These are phyloP conservation scores for Candida ulmi DNA, from an alignment of 805 yeast genomes.

Conservation along the genomic window DNA sequence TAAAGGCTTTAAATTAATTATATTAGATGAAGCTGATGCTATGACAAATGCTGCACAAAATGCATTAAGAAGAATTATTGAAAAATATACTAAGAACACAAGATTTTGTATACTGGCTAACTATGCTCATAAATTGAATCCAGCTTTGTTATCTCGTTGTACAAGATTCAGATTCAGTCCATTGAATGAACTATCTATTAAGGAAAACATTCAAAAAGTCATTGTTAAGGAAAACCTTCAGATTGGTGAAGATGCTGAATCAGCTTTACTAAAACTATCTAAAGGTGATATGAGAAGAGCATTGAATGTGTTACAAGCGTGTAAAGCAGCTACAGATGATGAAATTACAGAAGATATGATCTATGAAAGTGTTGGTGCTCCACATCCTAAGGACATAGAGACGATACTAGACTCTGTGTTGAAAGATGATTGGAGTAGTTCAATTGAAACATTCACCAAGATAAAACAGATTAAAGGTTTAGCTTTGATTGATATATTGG, in stretches of 20 bases:
- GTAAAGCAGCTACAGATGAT: constrained; percentile 69
- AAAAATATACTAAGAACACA: constrained; percentile 90
- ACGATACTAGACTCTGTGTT: constrained; percentile 69
- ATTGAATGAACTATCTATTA: constrained; percentile 59
- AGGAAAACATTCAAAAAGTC: constrained; percentile 62
- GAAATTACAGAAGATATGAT: constrained; percentile 70
- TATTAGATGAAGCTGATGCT: constrained; percentile 96
- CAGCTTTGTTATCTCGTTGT: constrained; percentile 91
- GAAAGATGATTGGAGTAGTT: constrained; percentile 83
- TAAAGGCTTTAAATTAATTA: constrained; percentile 79
- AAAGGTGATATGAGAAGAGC: constrained; percentile 97
- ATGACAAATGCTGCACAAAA: constrained; percentile 86
- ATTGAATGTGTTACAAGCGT: constrained; percentile 88
- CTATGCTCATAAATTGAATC: constrained; percentile 91
- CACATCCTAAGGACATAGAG: constrained; percentile 82
- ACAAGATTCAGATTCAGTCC: constrained; percentile 94
- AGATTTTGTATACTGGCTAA: constrained; percentile 94
- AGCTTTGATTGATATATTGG: constrained; percentile 81
- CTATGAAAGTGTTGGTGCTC: constrained; percentile 94
- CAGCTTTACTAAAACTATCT: constrained; percentile 64
- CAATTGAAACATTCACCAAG: constrained; percentile 58
- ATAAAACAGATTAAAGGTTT: constrained; percentile 73
- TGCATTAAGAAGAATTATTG: constrained; percentile 74
- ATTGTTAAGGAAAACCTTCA: constrained; percentile 60
- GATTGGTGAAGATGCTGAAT: constrained; percentile 52